Evolutionary conservation across 768 basidiomycete genomes (phyloP), one percentile per base, ranked within the genome.

Genomic region (Crucibulum laeve): DNA sequence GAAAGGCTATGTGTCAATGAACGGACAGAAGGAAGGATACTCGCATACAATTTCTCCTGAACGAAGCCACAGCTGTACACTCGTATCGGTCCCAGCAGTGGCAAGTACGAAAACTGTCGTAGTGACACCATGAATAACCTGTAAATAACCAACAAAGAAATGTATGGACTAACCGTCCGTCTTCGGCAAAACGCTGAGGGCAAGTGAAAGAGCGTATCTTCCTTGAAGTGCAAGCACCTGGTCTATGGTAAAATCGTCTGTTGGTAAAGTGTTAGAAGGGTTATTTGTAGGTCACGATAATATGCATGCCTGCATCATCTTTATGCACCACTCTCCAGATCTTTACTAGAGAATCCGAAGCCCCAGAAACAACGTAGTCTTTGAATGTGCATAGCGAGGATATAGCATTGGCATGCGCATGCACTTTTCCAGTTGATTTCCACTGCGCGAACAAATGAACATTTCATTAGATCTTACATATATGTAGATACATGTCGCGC

Each of bases 321-420:
- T 43, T 49, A 45, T 45, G 54, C 32, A 19, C 36, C 15, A 83
- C 37, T 23, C 63, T 61, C 91, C 91, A 97, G 21, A 90, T 67
- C 60, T 87, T 91, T 33, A 94, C 72, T 1, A 66, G 64, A 1
- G 82, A 79, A 60, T 97, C 93, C 0, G 93, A 95, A 13, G 87
- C 82, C 1, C 89, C 92, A 0, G 90, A 91, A 2, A 84, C 71
- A 6, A 94, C 47, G 25, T 69, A 62, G 34, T 68, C 59, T 13
- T 65, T 69, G 40, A 70, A 64, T 1, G 71, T 67, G 30, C 73
- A 78, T 3, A 97, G 59, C 2, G 84, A 72, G 10, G 89, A 85
- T 22, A 97, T 75, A 1, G 88, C 73, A 41, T 77, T 73, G 14
- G 63, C 48, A 61, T 97, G 94, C 0, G 82, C 88, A 46, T 80